Evolutionary conservation across 805 yeast species (phyloP).

Genomic region (Pichia scutulata): DNA sequence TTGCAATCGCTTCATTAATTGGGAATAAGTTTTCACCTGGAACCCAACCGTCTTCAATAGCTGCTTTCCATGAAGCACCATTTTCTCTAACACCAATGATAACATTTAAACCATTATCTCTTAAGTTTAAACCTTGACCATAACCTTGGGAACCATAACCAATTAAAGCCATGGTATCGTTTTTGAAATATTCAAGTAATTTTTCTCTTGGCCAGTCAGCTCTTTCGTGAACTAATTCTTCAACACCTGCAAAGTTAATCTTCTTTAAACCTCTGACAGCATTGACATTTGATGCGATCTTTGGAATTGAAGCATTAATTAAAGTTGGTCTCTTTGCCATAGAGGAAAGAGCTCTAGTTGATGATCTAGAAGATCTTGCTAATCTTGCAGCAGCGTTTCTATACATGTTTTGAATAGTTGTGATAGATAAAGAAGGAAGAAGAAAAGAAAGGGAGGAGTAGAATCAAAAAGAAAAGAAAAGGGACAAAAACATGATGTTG

Average conservation of each 20-base stretch:
- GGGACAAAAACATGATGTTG: background rate
- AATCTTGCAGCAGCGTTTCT: constrained; percentile 44
- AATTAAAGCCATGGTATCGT: constrained; percentile 93
- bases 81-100: constrained; percentile 96
- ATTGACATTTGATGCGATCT: constrained; percentile 38
- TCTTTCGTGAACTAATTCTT: constrained; percentile 96
- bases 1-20: constrained; percentile 84
- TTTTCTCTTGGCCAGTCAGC: constrained; percentile 99
- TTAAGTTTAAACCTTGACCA: constrained; percentile 98
- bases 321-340: constrained; percentile 27
- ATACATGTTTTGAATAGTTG: constrained; percentile 19
- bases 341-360: constrained; percentile 54
- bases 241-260: constrained; percentile 94
- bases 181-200: constrained; percentile 91
- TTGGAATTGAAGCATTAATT: constrained; percentile 5
- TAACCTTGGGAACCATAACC: constrained; percentile 99
- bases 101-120: constrained; percentile 98
- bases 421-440: constrained; percentile 14
- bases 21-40: constrained; percentile 98
- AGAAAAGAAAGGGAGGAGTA: background rate
- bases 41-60: constrained; percentile 99
- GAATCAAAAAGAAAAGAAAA: background rate
- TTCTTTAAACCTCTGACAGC: constrained; percentile 88
- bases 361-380: constrained; percentile 42
- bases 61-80: constrained; percentile 99